Base-by-base conservation (phyloP, 768 basidiomycete species). In the Lanmaoa pseudosensibilis region DNA sequence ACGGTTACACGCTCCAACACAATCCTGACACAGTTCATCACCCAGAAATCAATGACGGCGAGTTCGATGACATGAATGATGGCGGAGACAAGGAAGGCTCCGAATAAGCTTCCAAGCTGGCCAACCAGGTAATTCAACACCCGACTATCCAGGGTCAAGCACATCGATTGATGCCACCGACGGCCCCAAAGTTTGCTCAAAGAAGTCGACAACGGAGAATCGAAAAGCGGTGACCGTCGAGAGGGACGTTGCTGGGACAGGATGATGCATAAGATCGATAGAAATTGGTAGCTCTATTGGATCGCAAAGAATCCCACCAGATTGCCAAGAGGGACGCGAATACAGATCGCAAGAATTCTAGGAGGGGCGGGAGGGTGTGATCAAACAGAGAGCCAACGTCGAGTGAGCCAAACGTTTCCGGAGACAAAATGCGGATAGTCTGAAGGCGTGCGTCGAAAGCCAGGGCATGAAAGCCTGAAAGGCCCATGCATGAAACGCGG, bases 401-500 rank as follows among this genome's bases (percentile, higher is more conserved):
- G n/a, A 56, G 46, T 0, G 69, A 61, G 15, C 67, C 67, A 58
- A 82, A 66, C 6, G 76, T 75, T 13, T 69, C 62, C 0, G 81
- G 80, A 8, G 71, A 71, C 37, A 82, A 73, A 5, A 48, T 38
- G 23, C 59, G 61, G 6, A 56, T 49, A 3, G 13, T 33, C 36
- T 61, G 65, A 38, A 60, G 13, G 50, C 54, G 54, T 15, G 49
- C 50, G 13, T 68, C 60, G 27, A 56, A 50, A 18, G 49, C 52
- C 5, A 64, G 45, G 3, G 44, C 55, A 15, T 56, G 25, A 19
- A 58, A 3, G 11, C 46, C 58, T n/a, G n/a, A n/a, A n/a, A n/a
- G n/a, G n/a, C n/a, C n/a, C 73, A 27, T 84, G 79, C 27, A 88
- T 75, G 73, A 98, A 98, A 46, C 94, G 84, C 1, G 95, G 94